These are phyloP conservation scores for Hyparrhenia diplandra DNA, from an alignment of 176 grass and related monocot species.

Conservation along the genomic window DNA sequence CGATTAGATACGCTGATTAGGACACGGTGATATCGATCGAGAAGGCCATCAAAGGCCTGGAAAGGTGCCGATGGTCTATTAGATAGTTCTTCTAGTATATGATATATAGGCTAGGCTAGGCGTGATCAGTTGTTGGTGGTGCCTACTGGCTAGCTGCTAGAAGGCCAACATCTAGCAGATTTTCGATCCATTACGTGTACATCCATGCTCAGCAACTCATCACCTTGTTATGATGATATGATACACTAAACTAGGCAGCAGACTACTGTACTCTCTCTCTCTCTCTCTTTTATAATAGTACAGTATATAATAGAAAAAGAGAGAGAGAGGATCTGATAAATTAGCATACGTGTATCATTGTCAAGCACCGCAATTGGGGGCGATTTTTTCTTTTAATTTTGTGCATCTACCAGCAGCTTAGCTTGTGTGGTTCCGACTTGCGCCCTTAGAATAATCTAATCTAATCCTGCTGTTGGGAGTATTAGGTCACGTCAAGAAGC, in stretches of 20 bases:
- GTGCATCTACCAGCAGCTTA: not conserved
- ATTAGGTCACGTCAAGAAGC: slow-evolving; percentile 33
- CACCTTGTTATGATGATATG: not conserved
- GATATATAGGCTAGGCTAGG: not conserved
- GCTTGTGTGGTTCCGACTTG: not conserved
- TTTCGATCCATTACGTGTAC: not conserved
- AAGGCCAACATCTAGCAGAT: slow-evolving; percentile 6
- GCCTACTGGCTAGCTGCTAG: not conserved
- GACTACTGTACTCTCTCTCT: not conserved
- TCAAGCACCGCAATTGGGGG: not conserved
- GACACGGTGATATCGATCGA: slow-evolving; percentile 34
- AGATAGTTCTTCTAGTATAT: not conserved
- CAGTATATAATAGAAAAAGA: not conserved
- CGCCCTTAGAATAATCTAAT: slow-evolving; percentile 1
- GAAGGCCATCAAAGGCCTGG: not conserved
- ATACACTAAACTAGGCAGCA: not conserved
- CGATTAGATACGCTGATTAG: slow-evolving; percentile 54
- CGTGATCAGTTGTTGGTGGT: not conserved
- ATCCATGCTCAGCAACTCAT: not conserved
- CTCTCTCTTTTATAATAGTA: not conserved
- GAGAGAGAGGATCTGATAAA: not conserved
- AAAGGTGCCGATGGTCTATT: not conserved
- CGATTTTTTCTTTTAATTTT: not conserved
- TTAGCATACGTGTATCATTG: not conserved
- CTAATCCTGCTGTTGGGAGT: not conserved